Evolutionary conservation across 768 basidiomycete species (phyloP).

Genomic region (Termitomyces sp.): DNA sequence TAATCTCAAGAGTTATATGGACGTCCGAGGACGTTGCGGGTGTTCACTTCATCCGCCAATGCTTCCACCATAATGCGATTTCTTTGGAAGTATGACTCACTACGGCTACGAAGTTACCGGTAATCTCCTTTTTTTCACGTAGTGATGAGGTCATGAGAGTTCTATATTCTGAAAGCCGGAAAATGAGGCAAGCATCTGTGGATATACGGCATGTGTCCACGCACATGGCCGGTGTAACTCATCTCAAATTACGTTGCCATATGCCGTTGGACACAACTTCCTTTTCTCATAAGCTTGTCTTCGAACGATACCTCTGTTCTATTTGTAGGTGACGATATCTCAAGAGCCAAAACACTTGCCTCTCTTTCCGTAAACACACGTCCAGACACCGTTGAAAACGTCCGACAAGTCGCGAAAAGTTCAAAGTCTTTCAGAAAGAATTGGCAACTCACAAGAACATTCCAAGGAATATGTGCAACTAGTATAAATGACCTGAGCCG

Average conservation of each 20-base stretch:
- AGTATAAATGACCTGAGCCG: neutral
- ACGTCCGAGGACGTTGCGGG: too few species aligned
- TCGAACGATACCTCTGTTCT: neutral
- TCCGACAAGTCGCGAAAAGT: neutral
- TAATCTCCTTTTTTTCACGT: too few species aligned
- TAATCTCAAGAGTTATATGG: too few species aligned
- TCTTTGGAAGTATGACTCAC: too few species aligned
- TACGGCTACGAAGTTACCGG: too few species aligned
- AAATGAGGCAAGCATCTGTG: neutral
- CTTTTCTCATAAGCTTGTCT: neutral
- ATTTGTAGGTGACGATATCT: neutral
- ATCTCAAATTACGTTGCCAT: neutral
- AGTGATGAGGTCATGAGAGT: too few species aligned
- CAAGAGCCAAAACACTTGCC: neutral
- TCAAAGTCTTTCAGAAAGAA: neutral
- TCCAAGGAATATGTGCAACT: neutral
- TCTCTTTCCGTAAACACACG: neutral
- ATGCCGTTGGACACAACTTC: neutral
- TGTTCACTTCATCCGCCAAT: too few species aligned
- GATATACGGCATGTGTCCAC: too few species aligned
- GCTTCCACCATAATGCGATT: too few species aligned
- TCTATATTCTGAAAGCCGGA: neutral
- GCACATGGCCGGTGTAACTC: too few species aligned
- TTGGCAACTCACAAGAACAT: neutral
- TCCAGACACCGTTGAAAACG: neutral